These are phyloP conservation scores for Gastrodia elata DNA, from an alignment of 106 monocot genomes.

Conservation along the genomic window DNA sequence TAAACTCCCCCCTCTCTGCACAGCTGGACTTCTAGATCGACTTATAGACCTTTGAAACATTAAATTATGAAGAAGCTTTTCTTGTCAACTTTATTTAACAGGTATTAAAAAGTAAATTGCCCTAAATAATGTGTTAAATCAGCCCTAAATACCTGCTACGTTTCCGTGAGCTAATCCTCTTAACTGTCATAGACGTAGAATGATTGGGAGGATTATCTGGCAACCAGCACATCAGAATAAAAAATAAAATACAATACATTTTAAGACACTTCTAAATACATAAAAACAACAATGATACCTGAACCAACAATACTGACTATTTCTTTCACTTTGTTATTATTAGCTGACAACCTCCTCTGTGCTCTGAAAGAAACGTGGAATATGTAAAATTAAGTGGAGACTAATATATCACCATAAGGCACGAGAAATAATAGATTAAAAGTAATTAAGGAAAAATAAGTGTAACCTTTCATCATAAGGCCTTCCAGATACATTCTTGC, in stretches of 20 bases:
- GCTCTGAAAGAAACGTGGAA: background rate
- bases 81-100: background rate
- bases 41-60: slow-evolving; percentile 13
- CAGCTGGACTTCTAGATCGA: slow-evolving; percentile 18
- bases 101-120: background rate
- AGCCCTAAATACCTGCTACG: background rate
- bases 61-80: background rate
- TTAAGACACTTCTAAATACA: background rate
- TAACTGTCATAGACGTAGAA: background rate
- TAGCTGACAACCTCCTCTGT: background rate
- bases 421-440: background rate
- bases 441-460: background rate
- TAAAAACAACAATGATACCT: background rate
- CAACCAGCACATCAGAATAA: background rate
- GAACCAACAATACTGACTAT: background rate
- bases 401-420: background rate
- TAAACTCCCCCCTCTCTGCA: slow-evolving; percentile 1
- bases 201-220: slow-evolving; percentile 3
- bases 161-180: background rate
- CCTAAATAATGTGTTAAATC: background rate
- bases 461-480: slow-evolving; percentile 15
- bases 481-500: slow-evolving; percentile 16
- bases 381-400: background rate
- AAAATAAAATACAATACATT: background rate
- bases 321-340: background rate